phyloP scores from a whole-genome alignment of 2,329 filamentous ascomycete species.

The Aspergillus sp. region DNA sequence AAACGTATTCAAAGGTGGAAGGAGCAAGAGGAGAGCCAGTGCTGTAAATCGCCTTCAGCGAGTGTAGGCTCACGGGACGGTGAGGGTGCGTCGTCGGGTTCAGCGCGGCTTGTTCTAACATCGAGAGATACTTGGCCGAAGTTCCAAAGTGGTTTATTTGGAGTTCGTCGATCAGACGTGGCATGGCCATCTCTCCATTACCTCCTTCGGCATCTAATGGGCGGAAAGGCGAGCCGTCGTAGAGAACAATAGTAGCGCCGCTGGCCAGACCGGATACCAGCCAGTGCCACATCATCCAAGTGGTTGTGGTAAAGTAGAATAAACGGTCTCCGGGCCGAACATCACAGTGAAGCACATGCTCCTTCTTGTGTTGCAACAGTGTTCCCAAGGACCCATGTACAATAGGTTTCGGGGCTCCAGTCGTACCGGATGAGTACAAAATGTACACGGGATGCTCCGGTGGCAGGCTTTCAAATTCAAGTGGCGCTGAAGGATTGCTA shows the following conservation, averaged over 20 bases:
- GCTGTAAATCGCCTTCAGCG: slow-evolving; percentile 83
- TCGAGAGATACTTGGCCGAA: slow-evolving; percentile 86
- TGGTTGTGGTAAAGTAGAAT: slow-evolving; percentile 92
- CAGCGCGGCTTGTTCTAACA: slow-evolving; percentile 77
- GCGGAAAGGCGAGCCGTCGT: slow-evolving; percentile 88
- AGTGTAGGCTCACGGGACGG: slow-evolving; percentile 39
- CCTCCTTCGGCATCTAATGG: slow-evolving; percentile 57
- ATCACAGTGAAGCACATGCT: slow-evolving; percentile 84
- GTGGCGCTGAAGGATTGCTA: slow-evolving; percentile 37
- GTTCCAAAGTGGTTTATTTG: slow-evolving; percentile 92
- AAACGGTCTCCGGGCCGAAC: slow-evolving; percentile 70
- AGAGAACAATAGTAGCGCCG: slow-evolving; percentile 80
- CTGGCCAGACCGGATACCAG: slow-evolving; percentile 80
- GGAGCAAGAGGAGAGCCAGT: slow-evolving; percentile 90
- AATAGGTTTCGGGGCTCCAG: slow-evolving; percentile 84
- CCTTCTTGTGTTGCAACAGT: slow-evolving; percentile 94
- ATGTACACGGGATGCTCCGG: slow-evolving; percentile 92
- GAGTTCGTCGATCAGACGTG: slow-evolving; percentile 75
- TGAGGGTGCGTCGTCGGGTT: slow-evolving; percentile 56
- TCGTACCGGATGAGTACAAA: slow-evolving; percentile 90
- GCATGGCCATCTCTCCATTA: slow-evolving; percentile 76
- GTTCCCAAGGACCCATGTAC: slow-evolving; percentile 89
- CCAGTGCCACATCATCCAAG: slow-evolving; percentile 99
- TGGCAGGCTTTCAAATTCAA: slow-evolving; percentile 72
- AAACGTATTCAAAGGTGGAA: slow-evolving; percentile 89